phyloP scores from a whole-genome alignment of 192 early-diverging fungal genomes.

The Umbelopsis vinacea region DNA sequence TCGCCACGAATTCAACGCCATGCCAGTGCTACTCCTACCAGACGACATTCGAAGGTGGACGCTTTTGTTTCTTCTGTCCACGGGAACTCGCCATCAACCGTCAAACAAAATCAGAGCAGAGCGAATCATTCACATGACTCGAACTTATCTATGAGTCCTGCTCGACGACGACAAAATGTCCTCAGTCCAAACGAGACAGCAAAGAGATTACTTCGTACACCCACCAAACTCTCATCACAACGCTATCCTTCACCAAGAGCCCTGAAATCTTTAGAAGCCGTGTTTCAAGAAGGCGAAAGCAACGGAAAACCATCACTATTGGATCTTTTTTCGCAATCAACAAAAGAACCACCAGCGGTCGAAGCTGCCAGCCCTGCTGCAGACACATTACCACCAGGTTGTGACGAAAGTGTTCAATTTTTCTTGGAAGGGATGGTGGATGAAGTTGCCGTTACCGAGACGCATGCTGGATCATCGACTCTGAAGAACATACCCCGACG shows the following conservation, averaged over 20 bases:
- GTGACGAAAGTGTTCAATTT: slow-evolving; percentile 6
- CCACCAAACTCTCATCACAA: not conserved
- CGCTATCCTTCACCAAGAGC: not conserved
- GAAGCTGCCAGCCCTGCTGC: not conserved
- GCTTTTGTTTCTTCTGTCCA: slow-evolving; percentile 4
- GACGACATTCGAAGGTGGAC: slow-evolving; percentile 4
- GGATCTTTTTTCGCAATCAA: not conserved
- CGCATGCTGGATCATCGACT: not conserved
- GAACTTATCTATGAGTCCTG: not conserved
- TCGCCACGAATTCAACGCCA: slow-evolving; percentile 1
- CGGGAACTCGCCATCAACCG: not conserved
- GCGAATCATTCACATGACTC: not conserved
- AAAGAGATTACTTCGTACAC: slow-evolving; percentile 1
- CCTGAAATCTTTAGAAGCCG: slow-evolving; percentile 4
- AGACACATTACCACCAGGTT: not conserved
- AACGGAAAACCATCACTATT: slow-evolving; percentile 1
- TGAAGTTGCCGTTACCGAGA: not conserved
- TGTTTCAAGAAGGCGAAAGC: slow-evolving; percentile 11
- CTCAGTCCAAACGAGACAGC: not conserved
- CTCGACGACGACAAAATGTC: not conserved
- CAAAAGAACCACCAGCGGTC: not conserved
- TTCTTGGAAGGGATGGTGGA: slow-evolving; percentile 11
- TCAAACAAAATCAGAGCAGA: not conserved
- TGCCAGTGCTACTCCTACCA: not conserved
- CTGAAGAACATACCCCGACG: not conserved